A percentile compares a stretch with the other conserved stretches of the same genome.
Evolutionary conservation across 176 grass and related monocot genomes (phyloP).

Genomic region (Triticum urartu): DNA sequence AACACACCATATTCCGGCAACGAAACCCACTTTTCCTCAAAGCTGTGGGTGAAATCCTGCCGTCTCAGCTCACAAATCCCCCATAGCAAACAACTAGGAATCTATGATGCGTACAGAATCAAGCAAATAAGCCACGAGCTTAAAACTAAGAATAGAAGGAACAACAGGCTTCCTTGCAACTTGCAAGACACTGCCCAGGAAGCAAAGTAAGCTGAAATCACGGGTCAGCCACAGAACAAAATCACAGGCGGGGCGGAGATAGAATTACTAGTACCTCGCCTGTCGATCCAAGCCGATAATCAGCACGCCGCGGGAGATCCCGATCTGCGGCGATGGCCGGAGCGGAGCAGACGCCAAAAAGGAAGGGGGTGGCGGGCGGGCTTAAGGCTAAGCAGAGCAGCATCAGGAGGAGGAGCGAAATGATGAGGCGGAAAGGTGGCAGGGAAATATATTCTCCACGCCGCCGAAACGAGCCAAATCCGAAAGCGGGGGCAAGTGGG

Average conservation of each 20-base stretch:
- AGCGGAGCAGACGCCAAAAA: constrained; percentile 46
- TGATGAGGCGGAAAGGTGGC: constrained; percentile 39
- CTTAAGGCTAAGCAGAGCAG: not conserved
- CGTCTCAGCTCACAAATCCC: not conserved
- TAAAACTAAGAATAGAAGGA: no score
- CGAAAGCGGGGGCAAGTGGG: constrained; percentile 12
- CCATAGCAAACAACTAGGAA: no score
- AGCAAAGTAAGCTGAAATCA: not conserved
- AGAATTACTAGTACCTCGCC: not conserved
- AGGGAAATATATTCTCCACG: constrained; percentile 1
- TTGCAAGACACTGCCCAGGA: not conserved
- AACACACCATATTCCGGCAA: not conserved
- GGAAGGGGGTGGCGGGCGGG: not conserved
- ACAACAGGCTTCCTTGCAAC: no score
- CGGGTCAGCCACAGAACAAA: not conserved
- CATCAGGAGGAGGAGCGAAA: constrained; percentile 7
- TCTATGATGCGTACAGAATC: no score
- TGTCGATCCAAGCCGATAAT: not conserved
- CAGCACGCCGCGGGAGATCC: constrained; percentile 24
- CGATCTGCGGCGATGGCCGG: constrained; percentile 25
- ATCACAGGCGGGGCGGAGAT: not conserved
- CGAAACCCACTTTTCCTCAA: not conserved
- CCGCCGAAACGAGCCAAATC: constrained; percentile 37
- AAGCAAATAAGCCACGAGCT: no score
- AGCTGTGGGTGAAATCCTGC: not conserved